These are phyloP conservation scores for Kwoniella sp. DNA, from an alignment of 768 basidiomycete genomes.

Conservation along the genomic window DNA sequence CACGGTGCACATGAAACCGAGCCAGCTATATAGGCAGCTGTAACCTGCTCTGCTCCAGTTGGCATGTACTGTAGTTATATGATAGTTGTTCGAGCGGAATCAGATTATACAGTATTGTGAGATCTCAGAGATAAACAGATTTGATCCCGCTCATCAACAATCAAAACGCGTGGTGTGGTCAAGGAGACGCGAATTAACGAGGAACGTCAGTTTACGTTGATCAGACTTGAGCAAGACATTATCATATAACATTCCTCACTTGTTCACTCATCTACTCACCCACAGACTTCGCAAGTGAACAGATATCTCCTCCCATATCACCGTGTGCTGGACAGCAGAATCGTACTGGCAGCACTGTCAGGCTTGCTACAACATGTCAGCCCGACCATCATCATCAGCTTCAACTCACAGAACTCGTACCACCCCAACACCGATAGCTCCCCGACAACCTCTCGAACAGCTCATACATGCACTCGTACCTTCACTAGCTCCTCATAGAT, in stretches of 20 bases:
- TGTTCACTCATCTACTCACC: no score
- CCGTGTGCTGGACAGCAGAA: no score
- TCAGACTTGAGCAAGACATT: no score
- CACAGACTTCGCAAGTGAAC: no score
- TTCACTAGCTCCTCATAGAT: slow-evolving; percentile 37
- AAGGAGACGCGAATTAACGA: not conserved
- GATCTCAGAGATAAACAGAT: slow-evolving; percentile 8
- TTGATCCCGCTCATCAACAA: slow-evolving; percentile 9
- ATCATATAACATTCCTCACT: no score
- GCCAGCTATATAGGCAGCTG: no score
- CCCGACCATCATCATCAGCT: slow-evolving; percentile 20
- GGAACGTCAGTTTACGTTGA: no score
- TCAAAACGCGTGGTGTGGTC: not conserved
- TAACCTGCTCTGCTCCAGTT: no score
- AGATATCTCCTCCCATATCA: no score
- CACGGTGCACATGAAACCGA: no score
- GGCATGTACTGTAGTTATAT: no score
- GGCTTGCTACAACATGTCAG: slow-evolving; percentile 7
- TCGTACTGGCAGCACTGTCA: no score
- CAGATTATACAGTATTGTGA: not conserved
- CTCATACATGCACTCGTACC: slow-evolving; percentile 43
- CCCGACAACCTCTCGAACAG: slow-evolving; percentile 43
- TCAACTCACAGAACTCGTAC: slow-evolving; percentile 25
- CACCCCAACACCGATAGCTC: slow-evolving; percentile 9
- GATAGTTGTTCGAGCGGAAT: not conserved